A percentile compares a stretch with the other conserved stretches of the same genome.
These are phyloP conservation scores for Pythium rishiriense DNA, from an alignment of 352 stramenopile genomes.

Conservation along the genomic window DNA sequence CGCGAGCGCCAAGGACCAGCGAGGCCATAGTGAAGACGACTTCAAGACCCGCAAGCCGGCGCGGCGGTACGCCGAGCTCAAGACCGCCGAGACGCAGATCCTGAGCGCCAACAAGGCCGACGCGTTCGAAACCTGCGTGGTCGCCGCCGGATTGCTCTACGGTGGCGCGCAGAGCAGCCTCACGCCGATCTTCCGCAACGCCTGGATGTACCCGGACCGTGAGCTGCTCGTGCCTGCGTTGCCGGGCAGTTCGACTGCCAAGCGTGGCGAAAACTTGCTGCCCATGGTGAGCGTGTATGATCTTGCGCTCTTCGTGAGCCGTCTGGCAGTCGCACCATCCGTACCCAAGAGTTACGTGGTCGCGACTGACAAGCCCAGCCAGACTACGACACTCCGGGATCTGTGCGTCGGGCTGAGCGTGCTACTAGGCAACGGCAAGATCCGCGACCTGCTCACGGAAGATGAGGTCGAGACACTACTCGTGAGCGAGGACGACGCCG, in stretches of 20 bases:
- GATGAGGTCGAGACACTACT: constrained; percentile 61
- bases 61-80: constrained; percentile 70
- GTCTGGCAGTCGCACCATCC: constrained; percentile 34
- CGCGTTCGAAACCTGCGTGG: constrained; percentile 68
- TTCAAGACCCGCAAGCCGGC: constrained; percentile 82
- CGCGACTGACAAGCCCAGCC: constrained; percentile 58
- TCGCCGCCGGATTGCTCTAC: constrained; percentile 78
- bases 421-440: constrained; percentile 48
- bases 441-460: constrained; percentile 40
- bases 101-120: constrained; percentile 64
- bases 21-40: constrained; percentile 61
- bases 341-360: constrained; percentile 66
- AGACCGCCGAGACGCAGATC: constrained; percentile 83
- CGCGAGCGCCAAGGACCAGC: constrained; percentile 38
- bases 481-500: constrained; percentile 54
- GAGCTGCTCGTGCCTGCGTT: constrained; percentile 66
- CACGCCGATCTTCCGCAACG: constrained; percentile 64
- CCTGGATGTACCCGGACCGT: constrained; percentile 63
- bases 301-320: constrained; percentile 55
- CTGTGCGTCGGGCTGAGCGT: constrained; percentile 62
- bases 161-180: constrained; percentile 72
- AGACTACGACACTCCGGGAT: constrained; percentile 56
- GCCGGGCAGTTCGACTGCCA: constrained; percentile 28
- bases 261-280: constrained; percentile 59
- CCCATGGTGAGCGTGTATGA: constrained; percentile 88